Percentiles rank a stretch among this genome's conserved stretches.
These are phyloP conservation scores for Haematococcus lacustris DNA, from an alignment of 139 green algal species.

Conservation along the genomic window DNA sequence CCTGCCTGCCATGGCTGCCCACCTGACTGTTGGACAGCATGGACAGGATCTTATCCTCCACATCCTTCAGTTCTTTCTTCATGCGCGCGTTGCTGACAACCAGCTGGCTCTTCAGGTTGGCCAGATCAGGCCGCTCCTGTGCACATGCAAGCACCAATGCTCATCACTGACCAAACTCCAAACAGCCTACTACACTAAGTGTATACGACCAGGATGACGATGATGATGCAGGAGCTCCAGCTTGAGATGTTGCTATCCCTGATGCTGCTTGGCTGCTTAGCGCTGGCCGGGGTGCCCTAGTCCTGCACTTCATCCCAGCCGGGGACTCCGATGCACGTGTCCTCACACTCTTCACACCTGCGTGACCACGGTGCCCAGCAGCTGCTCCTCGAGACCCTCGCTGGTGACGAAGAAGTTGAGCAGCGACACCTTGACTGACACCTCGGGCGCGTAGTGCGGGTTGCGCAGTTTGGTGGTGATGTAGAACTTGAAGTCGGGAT, in stretches of 20 bases:
- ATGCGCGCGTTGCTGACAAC: constrained; percentile 78
- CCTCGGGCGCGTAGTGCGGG: constrained; percentile 65
- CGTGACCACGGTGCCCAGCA: constrained; percentile 70
- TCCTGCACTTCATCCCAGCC: too few species aligned
- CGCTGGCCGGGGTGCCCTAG: too few species aligned
- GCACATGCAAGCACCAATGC: not conserved
- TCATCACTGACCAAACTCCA: too few species aligned
- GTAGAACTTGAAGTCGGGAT: constrained; percentile 75
- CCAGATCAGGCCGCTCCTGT: constrained; percentile 58
- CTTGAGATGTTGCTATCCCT: too few species aligned
- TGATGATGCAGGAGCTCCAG: too few species aligned
- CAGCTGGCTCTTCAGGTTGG: constrained; percentile 58
- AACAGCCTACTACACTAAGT: too few species aligned
- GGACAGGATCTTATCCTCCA: constrained; percentile 60
- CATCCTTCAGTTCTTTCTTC: constrained; percentile 75
- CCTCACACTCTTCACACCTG: constrained; percentile 20
- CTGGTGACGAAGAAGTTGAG: constrained; percentile 67
- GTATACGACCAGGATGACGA: too few species aligned
- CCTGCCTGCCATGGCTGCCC: not conserved
- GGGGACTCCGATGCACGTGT: too few species aligned
- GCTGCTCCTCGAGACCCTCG: constrained; percentile 69
- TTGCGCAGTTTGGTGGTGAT: constrained; percentile 73
- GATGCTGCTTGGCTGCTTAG: too few species aligned
- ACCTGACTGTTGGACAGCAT: constrained; percentile 40
- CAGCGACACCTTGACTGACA: constrained; percentile 51